A percentile compares a stretch with the other conserved stretches of the same genome.
These are phyloP conservation scores for Curvularia hawaiiensis DNA, from an alignment of 2,329 filamentous ascomycete species.

Conservation along the genomic window DNA sequence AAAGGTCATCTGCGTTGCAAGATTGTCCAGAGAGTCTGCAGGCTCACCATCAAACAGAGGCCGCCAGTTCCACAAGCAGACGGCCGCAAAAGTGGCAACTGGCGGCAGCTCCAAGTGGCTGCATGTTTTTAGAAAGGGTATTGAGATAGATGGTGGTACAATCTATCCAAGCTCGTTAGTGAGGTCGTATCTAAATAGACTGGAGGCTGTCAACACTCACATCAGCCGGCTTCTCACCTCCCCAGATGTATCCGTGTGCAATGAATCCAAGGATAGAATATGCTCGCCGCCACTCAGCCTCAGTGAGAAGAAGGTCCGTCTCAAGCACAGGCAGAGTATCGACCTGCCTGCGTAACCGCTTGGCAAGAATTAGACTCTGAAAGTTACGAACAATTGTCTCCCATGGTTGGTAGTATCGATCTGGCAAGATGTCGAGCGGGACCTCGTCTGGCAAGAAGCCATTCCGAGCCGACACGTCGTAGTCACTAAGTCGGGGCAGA, in stretches of 20 bases:
- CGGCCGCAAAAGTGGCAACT: slow-evolving; percentile 89
- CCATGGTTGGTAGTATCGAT: slow-evolving; percentile 95
- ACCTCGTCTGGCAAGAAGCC: slow-evolving; percentile 87
- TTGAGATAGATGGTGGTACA: slow-evolving; percentile 80
- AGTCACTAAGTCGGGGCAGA: slow-evolving; percentile 67
- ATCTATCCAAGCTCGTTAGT: slow-evolving; percentile 48
- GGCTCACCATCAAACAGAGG: slow-evolving; percentile 84
- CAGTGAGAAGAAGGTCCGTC: slow-evolving; percentile 78
- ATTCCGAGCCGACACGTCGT: slow-evolving; percentile 76
- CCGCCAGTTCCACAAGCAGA: slow-evolving; percentile 97
- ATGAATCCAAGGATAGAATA: slow-evolving; percentile 81
- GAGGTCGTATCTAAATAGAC: slow-evolving; percentile 7
- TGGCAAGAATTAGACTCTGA: slow-evolving; percentile 84
- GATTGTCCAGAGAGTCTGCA: slow-evolving; percentile 83
- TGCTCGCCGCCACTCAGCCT: slow-evolving; percentile 89
- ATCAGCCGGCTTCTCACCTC: slow-evolving; percentile 74
- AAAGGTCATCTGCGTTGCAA: slow-evolving; percentile 86
- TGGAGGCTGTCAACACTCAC: slow-evolving; percentile 51
- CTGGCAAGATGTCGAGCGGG: slow-evolving; percentile 79
- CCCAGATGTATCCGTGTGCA: slow-evolving; percentile 89
- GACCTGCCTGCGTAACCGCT: slow-evolving; percentile 78
- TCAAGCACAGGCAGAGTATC: slow-evolving; percentile 83
- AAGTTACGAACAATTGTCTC: slow-evolving; percentile 85
- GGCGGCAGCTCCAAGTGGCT: slow-evolving; percentile 82
- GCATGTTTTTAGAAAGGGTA: slow-evolving; percentile 80